Evolutionary conservation across 225 moss, liverwort and hornwort genomes (phyloP).

Genomic region (Climacium dendroides): DNA sequence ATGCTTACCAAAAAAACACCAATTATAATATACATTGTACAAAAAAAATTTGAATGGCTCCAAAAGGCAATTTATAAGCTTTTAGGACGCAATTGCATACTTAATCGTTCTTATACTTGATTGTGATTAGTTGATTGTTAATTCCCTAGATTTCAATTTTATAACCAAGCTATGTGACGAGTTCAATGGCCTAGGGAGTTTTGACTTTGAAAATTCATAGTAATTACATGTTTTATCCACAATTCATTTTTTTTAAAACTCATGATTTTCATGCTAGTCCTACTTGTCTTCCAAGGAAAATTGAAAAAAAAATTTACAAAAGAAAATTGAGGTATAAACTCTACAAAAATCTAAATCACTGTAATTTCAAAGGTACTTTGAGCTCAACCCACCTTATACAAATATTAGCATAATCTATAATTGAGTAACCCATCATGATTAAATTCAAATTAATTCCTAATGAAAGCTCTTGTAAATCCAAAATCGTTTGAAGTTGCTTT

Average conservation of each 20-base stretch:
- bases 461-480: too few species aligned
- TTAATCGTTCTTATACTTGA: fast-evolving
- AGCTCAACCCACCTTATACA: background rate
- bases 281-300: background rate
- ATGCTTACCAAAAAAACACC: too few species aligned
- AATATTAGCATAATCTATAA: background rate
- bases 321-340: background rate
- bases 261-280: background rate
- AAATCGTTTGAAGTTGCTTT: too few species aligned
- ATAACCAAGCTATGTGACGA: fast-evolving
- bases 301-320: too few species aligned
- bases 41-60: too few species aligned
- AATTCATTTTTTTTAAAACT: too few species aligned
- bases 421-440: background rate
- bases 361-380: background rate
- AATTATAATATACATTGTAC: too few species aligned
- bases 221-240: background rate
- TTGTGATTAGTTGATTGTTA: background rate
- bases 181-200: background rate
- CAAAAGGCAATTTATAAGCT: too few species aligned
- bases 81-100: too few species aligned
- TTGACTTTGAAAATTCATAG: background rate
- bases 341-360: background rate
- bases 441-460: background rate
- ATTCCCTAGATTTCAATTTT: background rate